Evolutionary conservation across 2,329 filamentous ascomycete species (phyloP), one percentile per base, ranked within the genome.

Genomic region (Metarhizium anisopliae): DNA sequence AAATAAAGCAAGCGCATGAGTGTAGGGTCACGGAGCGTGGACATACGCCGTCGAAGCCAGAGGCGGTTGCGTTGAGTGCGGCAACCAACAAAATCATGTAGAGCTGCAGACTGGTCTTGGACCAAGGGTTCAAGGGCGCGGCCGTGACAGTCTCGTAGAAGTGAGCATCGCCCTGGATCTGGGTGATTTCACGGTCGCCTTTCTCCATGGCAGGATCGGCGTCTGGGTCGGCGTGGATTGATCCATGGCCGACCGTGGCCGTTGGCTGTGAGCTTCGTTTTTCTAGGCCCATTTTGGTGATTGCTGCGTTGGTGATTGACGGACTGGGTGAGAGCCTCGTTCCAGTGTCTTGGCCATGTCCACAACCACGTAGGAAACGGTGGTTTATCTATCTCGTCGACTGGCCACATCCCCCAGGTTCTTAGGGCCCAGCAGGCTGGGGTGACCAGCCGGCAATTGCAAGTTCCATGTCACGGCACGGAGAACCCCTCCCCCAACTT

Each of bases 11-110:
- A 11, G 20, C 7, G 20, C 42, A 45, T 45, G 13, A 6, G 6
- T 14, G 25, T 36, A 29, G 16, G 3, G 6, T 30, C 45, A 49
- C 14, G 20, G 14, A 6, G 42, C 29, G n/a, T 32, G n/a, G n/a
- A 63, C 66, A 52, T 57, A 68, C 66, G 13, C 70, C 69, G 60
- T 72, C 70, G 55, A 71, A 72, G 18, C 70, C 70, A 45, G 70
- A 71, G 35, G 69, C 67, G 13, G 68, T 71, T 18, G 69, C 67
- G 54, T 72, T 72, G 57, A 72, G 61, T 2, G 68, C 69, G 1
- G 68, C 69, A 25, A 72, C 63, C 32, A 71, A 61, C 49, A 71
- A 65, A 56, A 72, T 68, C 30, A 61, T 58, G 55, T 72, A 72
- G 38, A 72, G 62, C 60, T 72, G 65, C 25, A 72, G 51, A 55